These are phyloP conservation scores for Russula earlei DNA, from an alignment of 768 basidiomycete species.

Conservation along the genomic window DNA sequence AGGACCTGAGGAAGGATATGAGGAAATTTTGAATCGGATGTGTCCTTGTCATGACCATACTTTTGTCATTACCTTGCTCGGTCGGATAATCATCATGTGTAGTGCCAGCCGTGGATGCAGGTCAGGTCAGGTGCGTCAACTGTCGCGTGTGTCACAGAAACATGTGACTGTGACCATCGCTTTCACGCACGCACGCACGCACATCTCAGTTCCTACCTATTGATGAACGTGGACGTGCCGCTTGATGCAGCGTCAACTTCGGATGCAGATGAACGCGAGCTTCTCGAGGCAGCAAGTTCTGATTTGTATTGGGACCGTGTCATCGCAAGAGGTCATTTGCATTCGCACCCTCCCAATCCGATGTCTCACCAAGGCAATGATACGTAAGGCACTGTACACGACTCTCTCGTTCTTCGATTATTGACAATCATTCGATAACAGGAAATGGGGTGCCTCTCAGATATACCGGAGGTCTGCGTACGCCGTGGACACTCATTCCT, in stretches of 20 bases:
- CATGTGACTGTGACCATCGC: no score
- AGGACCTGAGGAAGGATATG: no score
- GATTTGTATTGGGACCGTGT: constrained; percentile 10
- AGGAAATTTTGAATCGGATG: no score
- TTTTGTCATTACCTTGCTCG: no score
- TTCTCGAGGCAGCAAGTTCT: constrained; percentile 9
- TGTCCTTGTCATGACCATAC: no score
- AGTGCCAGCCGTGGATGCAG: no score
- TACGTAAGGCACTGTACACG: not conserved
- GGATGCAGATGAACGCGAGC: constrained; percentile 13
- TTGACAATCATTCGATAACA: not conserved
- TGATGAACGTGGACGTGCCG: not conserved
- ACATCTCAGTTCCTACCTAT: no score
- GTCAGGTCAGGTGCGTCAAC: no score
- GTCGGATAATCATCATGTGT: no score
- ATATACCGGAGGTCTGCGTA: not conserved
- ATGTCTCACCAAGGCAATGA: not conserved
- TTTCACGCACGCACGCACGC: no score
- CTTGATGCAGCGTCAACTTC: constrained; percentile 11
- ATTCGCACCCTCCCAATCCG: not conserved
- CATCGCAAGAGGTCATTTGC: not conserved
- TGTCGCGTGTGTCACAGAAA: no score
- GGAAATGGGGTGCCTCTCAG: constrained; percentile 5
- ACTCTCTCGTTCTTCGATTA: not conserved
- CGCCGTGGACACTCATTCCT: not conserved